Evolutionary conservation across 2,329 filamentous ascomycete species (phyloP).

Genomic region (Colletotrichum ledebouriae): DNA sequence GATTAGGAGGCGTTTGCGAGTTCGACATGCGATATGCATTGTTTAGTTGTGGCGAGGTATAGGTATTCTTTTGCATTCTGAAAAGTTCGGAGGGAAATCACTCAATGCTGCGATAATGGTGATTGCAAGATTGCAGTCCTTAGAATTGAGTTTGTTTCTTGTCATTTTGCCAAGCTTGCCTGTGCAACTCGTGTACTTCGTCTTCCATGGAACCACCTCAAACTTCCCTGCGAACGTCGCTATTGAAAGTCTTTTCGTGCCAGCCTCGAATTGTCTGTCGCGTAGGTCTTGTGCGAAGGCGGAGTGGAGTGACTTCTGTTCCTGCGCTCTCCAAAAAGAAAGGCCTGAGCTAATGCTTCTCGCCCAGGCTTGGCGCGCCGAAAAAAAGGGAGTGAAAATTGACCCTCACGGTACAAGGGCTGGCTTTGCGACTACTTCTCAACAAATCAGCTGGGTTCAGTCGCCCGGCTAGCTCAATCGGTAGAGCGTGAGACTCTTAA

Average conservation of each 20-base stretch:
- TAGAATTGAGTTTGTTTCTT: neutral
- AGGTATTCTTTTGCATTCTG: constrained; percentile 8
- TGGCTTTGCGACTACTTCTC: accelerated
- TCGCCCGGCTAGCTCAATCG: constrained; percentile 56
- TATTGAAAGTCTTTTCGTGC: too few species aligned
- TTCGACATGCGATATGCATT: constrained; percentile 15
- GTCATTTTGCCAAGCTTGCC: too few species aligned
- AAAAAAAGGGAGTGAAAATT: too few species aligned
- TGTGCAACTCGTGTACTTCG: too few species aligned
- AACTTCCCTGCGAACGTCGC: too few species aligned
- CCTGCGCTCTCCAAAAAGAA: too few species aligned
- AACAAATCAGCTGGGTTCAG: constrained; percentile 25
- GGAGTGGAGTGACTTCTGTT: too few species aligned
- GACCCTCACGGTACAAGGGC: accelerated
- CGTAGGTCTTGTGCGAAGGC: too few species aligned
- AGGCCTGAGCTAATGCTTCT: too few species aligned
- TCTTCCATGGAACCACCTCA: too few species aligned
- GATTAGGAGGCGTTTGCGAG: constrained; percentile 33
- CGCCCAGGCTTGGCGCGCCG: too few species aligned
- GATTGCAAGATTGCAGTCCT: neutral
- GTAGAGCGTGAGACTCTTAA: constrained; percentile 81
- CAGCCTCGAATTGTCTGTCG: too few species aligned
- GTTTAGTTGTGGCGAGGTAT: constrained; percentile 6
- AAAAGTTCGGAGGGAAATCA: constrained; percentile 11
- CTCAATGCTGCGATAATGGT: constrained; percentile 1